Evolutionary conservation across 371 early-diverging fungal genomes (phyloP), one percentile per base, ranked within the genome.

Genomic region (Cokeromyces recurvatus): DNA sequence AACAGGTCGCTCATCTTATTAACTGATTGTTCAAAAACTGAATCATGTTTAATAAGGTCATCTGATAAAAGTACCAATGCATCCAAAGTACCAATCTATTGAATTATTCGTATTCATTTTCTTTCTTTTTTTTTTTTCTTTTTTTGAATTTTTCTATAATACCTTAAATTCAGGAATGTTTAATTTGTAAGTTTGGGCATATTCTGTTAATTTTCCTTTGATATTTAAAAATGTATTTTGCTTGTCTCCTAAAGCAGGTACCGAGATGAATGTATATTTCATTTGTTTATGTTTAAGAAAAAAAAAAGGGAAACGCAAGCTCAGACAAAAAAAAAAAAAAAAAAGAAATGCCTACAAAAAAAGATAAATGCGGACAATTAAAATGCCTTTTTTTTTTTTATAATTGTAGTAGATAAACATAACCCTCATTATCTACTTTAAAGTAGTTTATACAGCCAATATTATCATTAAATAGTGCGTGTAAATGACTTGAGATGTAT

Each of bases 81-180:
- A 63, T 97, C 96, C 44, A 97, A 78, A 12, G 95, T 96, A 38
- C 96, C 96, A 64, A 95, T 90, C 93, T 94, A 55, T 21, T 10
- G 20, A 39, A 38, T 15, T 11, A 14, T 15, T 38, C 10, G 11
- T 15, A 25, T 38, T 46, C 21, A 22, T n/a, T 23, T 37, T 17
- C 22, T 19, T 29, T 25, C 14, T 11, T 38, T 9, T 29, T 15
- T 12, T 31, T 16, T 48, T 24, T 15, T 27, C 23, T 34, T 10
- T 35, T n/a, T 14, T 20, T 17, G 17, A 4, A 10, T 17, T 31
- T 29, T 19, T 21, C 20, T 17, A 47, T 31, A 12, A 36, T 61
- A 61, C 77, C 72, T 71, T 86, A 71, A 51, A 90, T 57, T 62
- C 83, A 58, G 49, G 88, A 38, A 69, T 59, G 32, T 35, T 48